Evolutionary conservation across 2,329 filamentous ascomycete species (phyloP).

Genomic region (Rugonectria rugulosa): DNA sequence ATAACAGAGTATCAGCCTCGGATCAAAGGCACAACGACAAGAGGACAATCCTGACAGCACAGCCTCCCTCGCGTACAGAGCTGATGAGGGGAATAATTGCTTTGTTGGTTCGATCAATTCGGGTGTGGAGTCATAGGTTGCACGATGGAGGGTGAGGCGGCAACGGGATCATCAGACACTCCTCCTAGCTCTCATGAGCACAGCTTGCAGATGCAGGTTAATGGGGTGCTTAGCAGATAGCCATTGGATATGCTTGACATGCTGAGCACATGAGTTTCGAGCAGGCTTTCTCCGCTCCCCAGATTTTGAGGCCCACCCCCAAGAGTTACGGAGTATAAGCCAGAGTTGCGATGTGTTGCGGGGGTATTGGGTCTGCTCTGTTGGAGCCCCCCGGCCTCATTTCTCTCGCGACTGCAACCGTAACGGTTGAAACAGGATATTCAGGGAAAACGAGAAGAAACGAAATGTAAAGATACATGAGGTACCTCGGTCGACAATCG

Average conservation of each 20-base stretch:
- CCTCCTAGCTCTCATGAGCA: constrained; percentile 3
- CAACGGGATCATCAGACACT: constrained; percentile 7
- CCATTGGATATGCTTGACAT: too few species aligned
- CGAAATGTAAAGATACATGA: too few species aligned
- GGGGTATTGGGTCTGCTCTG: background rate
- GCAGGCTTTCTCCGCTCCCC: constrained; percentile 6
- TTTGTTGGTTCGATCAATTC: constrained; percentile 11
- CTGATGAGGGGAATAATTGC: constrained; percentile 9
- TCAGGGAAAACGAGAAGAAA: background rate
- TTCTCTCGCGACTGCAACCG: constrained; percentile 1
- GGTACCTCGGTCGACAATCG: background rate
- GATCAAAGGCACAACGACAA: constrained; percentile 4
- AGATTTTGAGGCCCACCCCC: constrained; percentile 14
- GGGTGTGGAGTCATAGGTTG: constrained; percentile 2
- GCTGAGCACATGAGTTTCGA: background rate
- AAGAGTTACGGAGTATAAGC: background rate
- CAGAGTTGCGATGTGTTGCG: background rate
- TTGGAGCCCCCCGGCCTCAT: background rate
- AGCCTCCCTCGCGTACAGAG: constrained; percentile 6
- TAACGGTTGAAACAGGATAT: background rate
- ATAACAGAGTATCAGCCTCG: constrained; percentile 7
- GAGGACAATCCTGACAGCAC: background rate
- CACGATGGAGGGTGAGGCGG: constrained; percentile 11
- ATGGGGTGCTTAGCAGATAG: constrained; percentile 7
- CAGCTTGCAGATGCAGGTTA: constrained; percentile 6